These are phyloP conservation scores for Solanum ossicruentum DNA, from an alignment of 257 asterid genomes.

Conservation along the genomic window DNA sequence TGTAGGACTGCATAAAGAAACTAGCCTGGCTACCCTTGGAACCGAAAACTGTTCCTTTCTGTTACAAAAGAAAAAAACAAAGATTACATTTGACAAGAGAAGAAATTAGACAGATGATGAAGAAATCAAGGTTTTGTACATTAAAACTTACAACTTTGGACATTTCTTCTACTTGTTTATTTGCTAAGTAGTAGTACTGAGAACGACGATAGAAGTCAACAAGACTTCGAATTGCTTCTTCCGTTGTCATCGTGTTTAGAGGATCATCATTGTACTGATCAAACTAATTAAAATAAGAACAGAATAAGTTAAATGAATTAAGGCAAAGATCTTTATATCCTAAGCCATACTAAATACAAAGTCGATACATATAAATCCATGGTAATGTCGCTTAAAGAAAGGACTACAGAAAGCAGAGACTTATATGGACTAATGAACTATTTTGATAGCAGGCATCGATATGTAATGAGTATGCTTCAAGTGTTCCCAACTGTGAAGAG, in stretches of 20 bases:
- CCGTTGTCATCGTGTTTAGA: slow-evolving; percentile 67
- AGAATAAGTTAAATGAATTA: too few relatives aligned
- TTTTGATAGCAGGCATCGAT: not conserved
- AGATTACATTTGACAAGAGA: not conserved
- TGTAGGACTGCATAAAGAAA: slow-evolving; percentile 78
- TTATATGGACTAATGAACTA: not conserved
- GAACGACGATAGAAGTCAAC: slow-evolving; percentile 48
- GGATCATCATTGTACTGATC: slow-evolving; percentile 48
- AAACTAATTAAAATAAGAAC: too few relatives aligned
- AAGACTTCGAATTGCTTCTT: slow-evolving; percentile 69
- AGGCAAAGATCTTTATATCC: not conserved
- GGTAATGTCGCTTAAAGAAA: not conserved
- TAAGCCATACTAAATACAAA: not conserved
- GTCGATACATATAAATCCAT: not conserved
- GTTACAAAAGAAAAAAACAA: not conserved
- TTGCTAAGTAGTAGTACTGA: slow-evolving; percentile 41
- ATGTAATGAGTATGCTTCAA: not conserved
- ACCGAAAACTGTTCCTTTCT: slow-evolving; percentile 90
- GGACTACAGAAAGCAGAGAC: not conserved
- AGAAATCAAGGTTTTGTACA: not conserved
- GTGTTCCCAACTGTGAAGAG: not conserved
- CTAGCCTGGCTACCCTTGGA: slow-evolving; percentile 97
- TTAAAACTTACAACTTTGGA: slow-evolving; percentile 60
- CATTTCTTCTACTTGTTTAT: slow-evolving; percentile 71
- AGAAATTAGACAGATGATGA: not conserved